phyloP scores from a whole-genome alignment of 495 filamentous ascomycete genomes.

The Oleoguttula mirabilis region DNA sequence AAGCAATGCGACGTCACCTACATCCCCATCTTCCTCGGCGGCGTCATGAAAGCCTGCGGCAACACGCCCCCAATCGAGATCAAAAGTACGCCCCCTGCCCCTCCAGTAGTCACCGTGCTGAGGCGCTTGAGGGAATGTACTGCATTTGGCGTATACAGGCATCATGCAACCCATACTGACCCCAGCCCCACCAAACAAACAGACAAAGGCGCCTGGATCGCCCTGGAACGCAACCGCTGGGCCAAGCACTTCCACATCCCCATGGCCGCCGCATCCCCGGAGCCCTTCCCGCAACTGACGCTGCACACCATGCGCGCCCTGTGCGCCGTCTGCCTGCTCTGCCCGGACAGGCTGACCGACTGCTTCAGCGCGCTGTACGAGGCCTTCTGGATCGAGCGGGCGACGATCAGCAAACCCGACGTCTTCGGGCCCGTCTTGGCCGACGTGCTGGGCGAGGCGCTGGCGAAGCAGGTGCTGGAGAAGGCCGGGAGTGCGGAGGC shows the following conservation, averaged over 20 bases:
- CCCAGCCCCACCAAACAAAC: no score
- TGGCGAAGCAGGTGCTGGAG: slow-evolving; percentile 34
- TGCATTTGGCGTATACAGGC: no score
- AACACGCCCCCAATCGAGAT: slow-evolving; percentile 54
- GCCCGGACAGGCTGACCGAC: slow-evolving; percentile 34
- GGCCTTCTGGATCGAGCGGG: slow-evolving; percentile 46
- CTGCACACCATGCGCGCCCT: slow-evolving; percentile 28
- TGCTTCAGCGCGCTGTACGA: slow-evolving; percentile 41
- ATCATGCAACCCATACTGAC: no score
- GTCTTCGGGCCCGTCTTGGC: slow-evolving; percentile 37
- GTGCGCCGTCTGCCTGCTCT: slow-evolving; percentile 11
- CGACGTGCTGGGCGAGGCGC: slow-evolving; percentile 39
- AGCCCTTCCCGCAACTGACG: slow-evolving; percentile 41
- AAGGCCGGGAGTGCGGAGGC: slow-evolving; percentile 35
- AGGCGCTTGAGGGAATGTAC: no score
- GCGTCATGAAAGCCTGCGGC: slow-evolving; percentile 52
- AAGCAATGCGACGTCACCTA: slow-evolving; percentile 47
- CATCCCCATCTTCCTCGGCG: slow-evolving; percentile 58
- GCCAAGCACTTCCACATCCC: slow-evolving; percentile 47
- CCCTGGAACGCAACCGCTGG: slow-evolving; percentile 50
- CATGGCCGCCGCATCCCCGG: slow-evolving; percentile 37
- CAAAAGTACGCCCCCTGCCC: no score
- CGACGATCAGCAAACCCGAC: slow-evolving; percentile 39
- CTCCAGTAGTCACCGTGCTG: no score
- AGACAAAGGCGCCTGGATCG: slow-evolving; percentile 61